These are phyloP conservation scores for Curvularia sp. DNA, from an alignment of 2,329 filamentous ascomycete species.

Conservation along the genomic window DNA sequence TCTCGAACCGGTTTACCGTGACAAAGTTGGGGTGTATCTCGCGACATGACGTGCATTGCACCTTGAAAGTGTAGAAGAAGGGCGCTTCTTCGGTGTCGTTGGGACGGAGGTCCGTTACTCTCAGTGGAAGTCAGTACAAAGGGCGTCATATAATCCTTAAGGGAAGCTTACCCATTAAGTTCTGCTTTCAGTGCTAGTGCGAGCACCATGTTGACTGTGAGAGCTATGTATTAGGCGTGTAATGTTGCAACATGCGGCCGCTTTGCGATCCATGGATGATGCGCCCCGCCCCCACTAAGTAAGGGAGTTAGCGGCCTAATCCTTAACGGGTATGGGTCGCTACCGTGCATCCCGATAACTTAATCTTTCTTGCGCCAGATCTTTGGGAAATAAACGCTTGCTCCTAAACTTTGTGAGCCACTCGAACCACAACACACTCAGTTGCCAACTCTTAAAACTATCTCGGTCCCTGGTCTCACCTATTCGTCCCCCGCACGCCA, in stretches of 20 bases:
- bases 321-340: neutral
- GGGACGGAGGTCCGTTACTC: conserved; percentile 88
- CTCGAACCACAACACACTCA: neutral
- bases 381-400: neutral
- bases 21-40: conserved; percentile 89
- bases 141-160: neutral
- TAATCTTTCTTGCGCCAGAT: conserved; percentile 12
- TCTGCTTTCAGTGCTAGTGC: conserved; percentile 51
- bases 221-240: neutral
- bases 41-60: conserved; percentile 96
- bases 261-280: conserved; percentile 7
- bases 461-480: neutral
- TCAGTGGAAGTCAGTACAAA: conserved; percentile 50
- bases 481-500: neutral
- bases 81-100: conserved; percentile 80
- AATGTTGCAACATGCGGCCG: conserved; percentile 11
- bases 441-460: neutral
- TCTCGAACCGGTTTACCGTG: conserved; percentile 86
- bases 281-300: conserved; percentile 25
- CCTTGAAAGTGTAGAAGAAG: conserved; percentile 97
- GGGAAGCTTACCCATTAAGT: conserved; percentile 41
- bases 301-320: conserved; percentile 10
- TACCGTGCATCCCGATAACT: conserved; percentile 11
- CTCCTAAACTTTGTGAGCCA: neutral
- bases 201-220: conserved; percentile 42